Conservation (phyloP, 2,329 filamentous ascomycete species). For the Arthrobotrys sinensis region DNA sequence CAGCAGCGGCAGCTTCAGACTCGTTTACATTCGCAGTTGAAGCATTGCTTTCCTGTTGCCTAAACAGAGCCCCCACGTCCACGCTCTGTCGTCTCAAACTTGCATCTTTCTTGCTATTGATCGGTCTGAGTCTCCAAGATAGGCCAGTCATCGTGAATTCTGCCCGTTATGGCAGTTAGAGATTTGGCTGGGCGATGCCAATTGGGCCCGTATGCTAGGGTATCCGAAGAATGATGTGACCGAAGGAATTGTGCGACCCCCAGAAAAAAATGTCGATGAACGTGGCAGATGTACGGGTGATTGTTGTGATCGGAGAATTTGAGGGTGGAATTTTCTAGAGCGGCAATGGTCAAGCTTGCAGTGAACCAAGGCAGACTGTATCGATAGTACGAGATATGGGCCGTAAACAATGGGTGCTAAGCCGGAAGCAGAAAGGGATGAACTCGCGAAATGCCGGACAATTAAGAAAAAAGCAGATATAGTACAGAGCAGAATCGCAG, state of each 20-base stretch:
- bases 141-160: constrained; percentile 54
- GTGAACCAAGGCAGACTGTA: neutral
- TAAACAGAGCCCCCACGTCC: constrained; percentile 59
- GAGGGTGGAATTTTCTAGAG: constrained; percentile 1
- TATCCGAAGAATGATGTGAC: neutral
- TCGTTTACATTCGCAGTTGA: constrained; percentile 42
- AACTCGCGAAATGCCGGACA: constrained; percentile 44
- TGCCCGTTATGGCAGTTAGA: constrained; percentile 19
- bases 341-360: neutral
- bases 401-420: constrained; percentile 31
- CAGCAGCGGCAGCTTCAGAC: neutral
- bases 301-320: neutral
- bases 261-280: neutral
- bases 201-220: neutral
- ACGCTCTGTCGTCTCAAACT: constrained; percentile 57
- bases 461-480: constrained; percentile 25
- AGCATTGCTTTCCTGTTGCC: constrained; percentile 54
- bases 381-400: constrained; percentile 30
- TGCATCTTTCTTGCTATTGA: constrained; percentile 46
- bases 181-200: constrained; percentile 4
- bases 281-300: neutral
- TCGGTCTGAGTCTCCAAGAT: constrained; percentile 58
- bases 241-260: neutral
- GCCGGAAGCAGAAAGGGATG: constrained; percentile 30
- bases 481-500: constrained; percentile 1